Base-by-base conservation (phyloP, 371 early-diverging fungal genomes). In the Phascolomyces articulosus region DNA sequence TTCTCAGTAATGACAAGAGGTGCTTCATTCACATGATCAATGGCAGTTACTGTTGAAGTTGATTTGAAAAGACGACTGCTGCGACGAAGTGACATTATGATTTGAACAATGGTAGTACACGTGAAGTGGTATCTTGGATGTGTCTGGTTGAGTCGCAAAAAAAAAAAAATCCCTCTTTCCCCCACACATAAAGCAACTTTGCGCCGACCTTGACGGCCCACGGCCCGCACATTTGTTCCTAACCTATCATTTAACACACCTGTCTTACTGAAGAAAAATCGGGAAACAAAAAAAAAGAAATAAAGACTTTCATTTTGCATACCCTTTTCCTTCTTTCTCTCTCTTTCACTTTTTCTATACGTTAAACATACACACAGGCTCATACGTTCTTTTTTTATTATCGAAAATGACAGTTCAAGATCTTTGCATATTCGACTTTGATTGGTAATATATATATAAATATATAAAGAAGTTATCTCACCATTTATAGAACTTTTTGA, bases 391-490 rank as follows among this genome's bases (percentile, higher is more conserved):
- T 34, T 34, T 34, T 11, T 1, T 34, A 9, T 34, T 34, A 9
- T 34, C 34, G 2, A 34, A 34, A 44, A 58, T 68, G 59, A 59
- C 68, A 7, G 38, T 55, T 44, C 58, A 61, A 26, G 66, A 66
- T 41, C 67, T 91, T 28, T 79, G 86, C 34, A 86, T 89, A 13
- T 90, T 91, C 71, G 91, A 91, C 70, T 91, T 91, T 72, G 91
- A 91, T 80, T 90, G 87, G 87, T 87, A 82, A 53, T 1, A 13
- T 2, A 11, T 9, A 34, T 11, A 34, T 34, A 9, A 6, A 34
- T 34, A 9, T 1, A 9, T 34, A 31, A 31, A n/a, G n/a, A n/a
- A n/a, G n/a, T n/a, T n/a, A n/a, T n/a, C n/a, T n/a, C n/a, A n/a
- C n/a, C n/a, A n/a, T n/a, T 34, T 34, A 2, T 9, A 34, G 31